Evolutionary conservation across 2,329 filamentous ascomycete genomes (phyloP).

Genomic region (Colletotrichum sp.): DNA sequence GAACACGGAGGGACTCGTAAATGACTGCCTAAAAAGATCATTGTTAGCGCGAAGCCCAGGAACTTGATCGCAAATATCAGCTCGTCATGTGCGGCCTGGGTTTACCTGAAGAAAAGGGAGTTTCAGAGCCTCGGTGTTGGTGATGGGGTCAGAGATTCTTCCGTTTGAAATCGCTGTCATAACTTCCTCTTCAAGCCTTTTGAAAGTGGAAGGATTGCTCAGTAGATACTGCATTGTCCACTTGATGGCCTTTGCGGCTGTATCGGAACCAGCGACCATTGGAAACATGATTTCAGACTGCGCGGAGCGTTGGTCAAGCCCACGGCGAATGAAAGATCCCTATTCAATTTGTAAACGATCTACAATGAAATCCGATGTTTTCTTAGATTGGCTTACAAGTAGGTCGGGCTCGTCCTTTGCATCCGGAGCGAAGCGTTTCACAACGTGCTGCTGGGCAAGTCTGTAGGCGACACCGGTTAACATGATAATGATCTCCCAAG

Average conservation of each 20-base stretch:
- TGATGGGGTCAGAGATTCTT: conserved; percentile 26
- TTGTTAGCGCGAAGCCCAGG: background rate
- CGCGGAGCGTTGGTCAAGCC: background rate
- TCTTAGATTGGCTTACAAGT: background rate
- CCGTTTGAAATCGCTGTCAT: conserved; percentile 29
- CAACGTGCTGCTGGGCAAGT: background rate
- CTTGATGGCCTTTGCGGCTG: conserved; percentile 40
- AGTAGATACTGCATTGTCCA: conserved; percentile 55
- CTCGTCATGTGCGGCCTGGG: background rate
- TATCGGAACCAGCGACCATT: conserved; percentile 39
- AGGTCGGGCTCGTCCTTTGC: conserved; percentile 6
- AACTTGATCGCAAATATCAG: rapidly evolving
- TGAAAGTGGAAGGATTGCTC: conserved; percentile 49
- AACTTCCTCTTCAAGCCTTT: conserved; percentile 53
- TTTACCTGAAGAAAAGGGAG: conserved; percentile 42
- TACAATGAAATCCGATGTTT: background rate
- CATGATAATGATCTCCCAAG: background rate
- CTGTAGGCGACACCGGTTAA: background rate
- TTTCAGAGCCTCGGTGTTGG: conserved; percentile 36
- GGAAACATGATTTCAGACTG: conserved; percentile 14
- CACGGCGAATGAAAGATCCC: conserved; percentile 4
- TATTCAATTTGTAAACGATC: background rate
- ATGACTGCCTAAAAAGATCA: conserved; percentile 46
- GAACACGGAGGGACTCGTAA: conserved; percentile 54
- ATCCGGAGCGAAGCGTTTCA: background rate